Base-by-base conservation (phyloP, 2,329 filamentous ascomycete genomes). In the Alternaria brassicicola region DNA sequence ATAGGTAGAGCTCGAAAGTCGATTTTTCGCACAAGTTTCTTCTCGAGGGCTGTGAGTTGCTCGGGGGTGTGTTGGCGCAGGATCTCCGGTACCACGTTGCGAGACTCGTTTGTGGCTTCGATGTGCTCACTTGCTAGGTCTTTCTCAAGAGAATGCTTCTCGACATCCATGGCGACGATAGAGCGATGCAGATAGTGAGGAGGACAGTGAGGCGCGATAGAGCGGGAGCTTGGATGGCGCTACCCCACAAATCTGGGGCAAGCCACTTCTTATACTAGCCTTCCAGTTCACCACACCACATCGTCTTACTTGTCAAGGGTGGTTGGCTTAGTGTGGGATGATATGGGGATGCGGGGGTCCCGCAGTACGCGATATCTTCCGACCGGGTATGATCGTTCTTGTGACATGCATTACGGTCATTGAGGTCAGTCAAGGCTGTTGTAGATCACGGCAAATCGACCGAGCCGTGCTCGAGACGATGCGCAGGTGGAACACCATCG, bases 11-110 rank as follows among this genome's bases (percentile, higher is more conserved):
- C 58, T 30, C 70, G 63, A 35, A 68, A 46, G 36, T 75, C 69
- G n/a, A 75, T 70, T 42, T 74, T 73, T 4, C 69, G 62, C 3
- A 56, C 61, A 19, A 75, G 59, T 26, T 69, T 69, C 58, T 72
- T 73, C 46, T 71, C 67, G 10, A 80, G 57, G 1, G 55, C 41
- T 10, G 43, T 42, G 15, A 68, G 63, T 41, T 68, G 57, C 7
- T 62, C 59, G n/a, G 50, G 43, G 6, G 58, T 57, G 17, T 57
- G 57, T 10, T 61, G 33, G 10, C 56, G 64, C 13, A 67, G 52
- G 33, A 65, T 57, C 2, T 61, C 58, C 7, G 65, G 65, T 9
- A 63, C 30, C 17, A 48, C 33, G 23, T 53, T 59, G 17, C 38
- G 33, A 31, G 52, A 17, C 15, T 52, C 55, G 2, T 42, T 28